Evolutionary conservation across 306 rosid species (phyloP).

Genomic region (Prinsepia uniflora): DNA sequence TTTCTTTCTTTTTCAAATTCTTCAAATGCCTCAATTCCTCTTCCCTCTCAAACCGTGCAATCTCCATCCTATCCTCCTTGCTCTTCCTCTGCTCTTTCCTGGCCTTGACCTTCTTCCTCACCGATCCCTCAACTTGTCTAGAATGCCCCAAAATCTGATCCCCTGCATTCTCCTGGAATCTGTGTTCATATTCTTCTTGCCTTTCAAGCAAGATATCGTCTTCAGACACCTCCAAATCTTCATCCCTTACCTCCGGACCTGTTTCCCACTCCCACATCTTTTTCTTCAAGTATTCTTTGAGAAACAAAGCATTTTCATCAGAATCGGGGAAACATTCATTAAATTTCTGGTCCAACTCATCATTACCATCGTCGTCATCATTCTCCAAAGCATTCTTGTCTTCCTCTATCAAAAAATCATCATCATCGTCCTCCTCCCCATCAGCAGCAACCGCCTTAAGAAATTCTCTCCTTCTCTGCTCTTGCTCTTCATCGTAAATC

Average conservation of each 20-base stretch:
- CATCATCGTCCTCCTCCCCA: conserved; percentile 47
- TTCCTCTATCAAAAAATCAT: conserved; percentile 44
- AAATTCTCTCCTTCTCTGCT: conserved; percentile 55
- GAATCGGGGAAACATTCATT: conserved; percentile 61
- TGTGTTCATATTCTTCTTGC: conserved; percentile 77
- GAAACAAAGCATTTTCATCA: conserved; percentile 49
- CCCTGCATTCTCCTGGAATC: conserved; percentile 73
- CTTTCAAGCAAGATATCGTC: conserved; percentile 66
- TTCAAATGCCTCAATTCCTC: conserved; percentile 85
- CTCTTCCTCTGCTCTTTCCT: conserved; percentile 85
- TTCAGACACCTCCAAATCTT: conserved; percentile 60
- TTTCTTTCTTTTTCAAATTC: conserved; percentile 91
- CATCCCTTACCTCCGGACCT: conserved; percentile 38
- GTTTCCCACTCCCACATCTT: conserved; percentile 58
- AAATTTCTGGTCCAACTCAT: conserved; percentile 48
- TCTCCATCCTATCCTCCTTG: conserved; percentile 86
- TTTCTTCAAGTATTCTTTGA: conserved; percentile 55
- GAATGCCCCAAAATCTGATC: conserved; percentile 77
- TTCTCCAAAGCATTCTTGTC: conserved; percentile 7
- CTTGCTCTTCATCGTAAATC: conserved; percentile 61
- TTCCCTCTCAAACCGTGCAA: conserved; percentile 72
- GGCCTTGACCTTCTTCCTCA: conserved; percentile 71
- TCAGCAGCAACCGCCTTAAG: conserved; percentile 44
- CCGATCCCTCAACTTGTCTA: conserved; percentile 67
- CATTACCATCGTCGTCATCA: conserved; percentile 36